phyloP scores from a whole-genome alignment of 306 rosid genomes.

The Citrullus amarus region DNA sequence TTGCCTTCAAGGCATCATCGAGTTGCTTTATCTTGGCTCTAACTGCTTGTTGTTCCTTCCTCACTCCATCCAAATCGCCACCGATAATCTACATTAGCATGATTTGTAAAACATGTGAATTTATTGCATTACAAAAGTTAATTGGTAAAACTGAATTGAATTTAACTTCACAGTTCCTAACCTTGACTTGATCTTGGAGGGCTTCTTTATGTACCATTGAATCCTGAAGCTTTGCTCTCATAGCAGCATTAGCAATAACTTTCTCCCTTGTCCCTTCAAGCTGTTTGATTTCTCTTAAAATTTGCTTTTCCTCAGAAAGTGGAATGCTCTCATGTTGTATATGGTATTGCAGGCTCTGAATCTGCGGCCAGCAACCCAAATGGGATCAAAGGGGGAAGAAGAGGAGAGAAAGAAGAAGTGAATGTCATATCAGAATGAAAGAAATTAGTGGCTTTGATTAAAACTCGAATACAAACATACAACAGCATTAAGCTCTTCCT shows the following conservation, averaged over 20 bases:
- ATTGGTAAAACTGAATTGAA: constrained; percentile 4
- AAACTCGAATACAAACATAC: constrained; percentile 31
- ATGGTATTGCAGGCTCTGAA: constrained; percentile 60
- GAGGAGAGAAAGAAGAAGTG: background rate
- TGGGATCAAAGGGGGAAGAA: constrained; percentile 1
- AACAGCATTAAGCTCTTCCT: constrained; percentile 64
- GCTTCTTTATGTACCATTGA: constrained; percentile 62
- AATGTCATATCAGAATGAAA: background rate
- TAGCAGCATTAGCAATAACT: constrained; percentile 72
- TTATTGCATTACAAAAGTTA: background rate
- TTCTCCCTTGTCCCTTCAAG: constrained; percentile 88
- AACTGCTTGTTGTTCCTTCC: constrained; percentile 68
- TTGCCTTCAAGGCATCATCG: constrained; percentile 42
- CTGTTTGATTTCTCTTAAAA: constrained; percentile 83
- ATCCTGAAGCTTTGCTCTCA: constrained; percentile 78
- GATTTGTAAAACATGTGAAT: constrained; percentile 5
- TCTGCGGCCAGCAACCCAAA: constrained; percentile 40
- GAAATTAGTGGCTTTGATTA: constrained; percentile 10
- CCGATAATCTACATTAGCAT: constrained; percentile 51
- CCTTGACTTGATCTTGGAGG: constrained; percentile 85
- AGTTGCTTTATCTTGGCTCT: constrained; percentile 74
- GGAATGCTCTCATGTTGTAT: constrained; percentile 97
- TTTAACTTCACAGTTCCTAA: constrained; percentile 23
- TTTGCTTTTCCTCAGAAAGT: constrained; percentile 73
- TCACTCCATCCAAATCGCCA: constrained; percentile 84